A percentile compares a stretch with the other conserved stretches of the same genome.
phyloP scores from a whole-genome alignment of 148 eudicot genomes.

The Arbutus unedo region DNA sequence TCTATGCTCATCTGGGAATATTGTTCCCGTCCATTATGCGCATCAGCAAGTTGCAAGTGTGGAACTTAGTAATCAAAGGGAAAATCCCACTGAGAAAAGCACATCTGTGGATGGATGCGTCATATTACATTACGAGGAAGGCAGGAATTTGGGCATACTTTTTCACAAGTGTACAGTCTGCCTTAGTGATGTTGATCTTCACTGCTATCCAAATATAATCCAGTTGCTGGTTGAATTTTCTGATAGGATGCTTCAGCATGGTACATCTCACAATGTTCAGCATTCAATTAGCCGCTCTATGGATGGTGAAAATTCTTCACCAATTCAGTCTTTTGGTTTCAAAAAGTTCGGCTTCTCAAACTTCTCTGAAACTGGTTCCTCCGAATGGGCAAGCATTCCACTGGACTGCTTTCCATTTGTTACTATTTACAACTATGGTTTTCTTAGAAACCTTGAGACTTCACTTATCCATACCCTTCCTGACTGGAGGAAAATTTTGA shows the following conservation, averaged over 20 bases:
- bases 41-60: conserved; percentile 22
- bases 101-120: conserved; percentile 41
- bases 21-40: conserved; percentile 11
- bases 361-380: conserved; percentile 37
- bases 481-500: conserved; percentile 40
- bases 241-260: conserved; percentile 34
- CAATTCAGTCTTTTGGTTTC: conserved; percentile 31
- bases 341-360: conserved; percentile 59
- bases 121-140: conserved; percentile 41
- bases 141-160: conserved; percentile 19
- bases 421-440: conserved; percentile 39
- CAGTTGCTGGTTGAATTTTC: conserved; percentile 47
- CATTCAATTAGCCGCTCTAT: conserved; percentile 21
- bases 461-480: conserved; percentile 30
- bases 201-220: conserved; percentile 72
- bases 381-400: conserved; percentile 48
- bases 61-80: conserved; percentile 8
- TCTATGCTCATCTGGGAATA: conserved; percentile 43
- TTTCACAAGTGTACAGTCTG: conserved; percentile 31
- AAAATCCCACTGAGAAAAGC: conserved; percentile 22
- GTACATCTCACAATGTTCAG: conserved; percentile 27
- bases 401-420: conserved; percentile 59
- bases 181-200: conserved; percentile 55
- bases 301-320: conserved; percentile 25
- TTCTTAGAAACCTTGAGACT: conserved; percentile 36